Percentiles rank a stretch among this genome's conserved stretches.
These are phyloP conservation scores for Fonsecaea multimorphosa DNA, from an alignment of 2,329 filamentous ascomycete species.

Conservation along the genomic window DNA sequence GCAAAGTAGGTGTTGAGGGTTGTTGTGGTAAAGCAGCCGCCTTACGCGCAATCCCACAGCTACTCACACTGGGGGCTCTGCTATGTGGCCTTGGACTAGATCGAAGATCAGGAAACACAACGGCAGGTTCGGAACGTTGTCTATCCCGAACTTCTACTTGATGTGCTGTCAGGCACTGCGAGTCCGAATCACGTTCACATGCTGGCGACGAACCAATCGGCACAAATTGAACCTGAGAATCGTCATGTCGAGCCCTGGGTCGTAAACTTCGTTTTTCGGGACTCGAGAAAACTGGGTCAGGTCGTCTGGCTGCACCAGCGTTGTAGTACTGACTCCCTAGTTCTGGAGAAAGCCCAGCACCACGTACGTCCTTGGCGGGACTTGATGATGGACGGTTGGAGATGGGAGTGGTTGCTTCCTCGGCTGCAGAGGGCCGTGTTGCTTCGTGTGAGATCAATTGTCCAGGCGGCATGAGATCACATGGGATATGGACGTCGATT, in stretches of 20 bases:
- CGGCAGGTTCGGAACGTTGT: conserved; percentile 67
- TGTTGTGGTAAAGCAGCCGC: conserved; percentile 26
- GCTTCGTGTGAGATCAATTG: background rate
- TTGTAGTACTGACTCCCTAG: conserved; percentile 23
- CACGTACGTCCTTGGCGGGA: background rate
- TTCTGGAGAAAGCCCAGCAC: conserved; percentile 22
- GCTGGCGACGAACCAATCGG: conserved; percentile 67
- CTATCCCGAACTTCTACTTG: conserved; percentile 79
- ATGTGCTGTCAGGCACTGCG: conserved; percentile 76
- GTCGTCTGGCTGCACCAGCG: background rate
- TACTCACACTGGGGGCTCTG: conserved; percentile 22
- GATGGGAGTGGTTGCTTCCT: conserved; percentile 1
- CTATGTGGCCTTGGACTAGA: conserved; percentile 56
- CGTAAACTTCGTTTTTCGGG: conserved; percentile 54
- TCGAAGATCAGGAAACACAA: conserved; percentile 71
- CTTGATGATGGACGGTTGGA: background rate
- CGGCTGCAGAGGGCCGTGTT: background rate
- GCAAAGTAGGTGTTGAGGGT: conserved; percentile 37
- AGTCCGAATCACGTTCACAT: conserved; percentile 59
- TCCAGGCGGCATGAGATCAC: background rate
- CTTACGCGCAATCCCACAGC: conserved; percentile 35
- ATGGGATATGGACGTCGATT: background rate
- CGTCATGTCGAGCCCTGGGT: conserved; percentile 71
- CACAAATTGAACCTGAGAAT: conserved; percentile 82
- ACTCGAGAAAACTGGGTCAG: conserved; percentile 5